Percentiles rank a stretch among this genome's conserved stretches.
These are phyloP conservation scores for Lizonia empirigonia DNA, from an alignment of 2,329 filamentous ascomycete species.

Conservation along the genomic window DNA sequence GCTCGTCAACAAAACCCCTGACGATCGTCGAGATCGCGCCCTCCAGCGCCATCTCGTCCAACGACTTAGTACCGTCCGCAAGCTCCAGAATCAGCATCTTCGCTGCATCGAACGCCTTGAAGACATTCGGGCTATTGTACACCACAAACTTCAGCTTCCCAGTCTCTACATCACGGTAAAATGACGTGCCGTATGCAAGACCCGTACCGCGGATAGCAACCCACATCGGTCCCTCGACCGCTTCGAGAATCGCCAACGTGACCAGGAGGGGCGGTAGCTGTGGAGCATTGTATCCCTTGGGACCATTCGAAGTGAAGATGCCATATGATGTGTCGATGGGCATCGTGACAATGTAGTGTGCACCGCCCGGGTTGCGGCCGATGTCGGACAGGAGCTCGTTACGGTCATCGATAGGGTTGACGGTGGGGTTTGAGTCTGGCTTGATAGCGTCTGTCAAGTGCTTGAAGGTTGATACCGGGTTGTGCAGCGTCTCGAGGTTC, in stretches of 20 bases:
- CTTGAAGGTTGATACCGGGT: slow-evolving; percentile 82
- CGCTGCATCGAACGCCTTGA: slow-evolving; percentile 81
- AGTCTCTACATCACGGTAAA: slow-evolving; percentile 76
- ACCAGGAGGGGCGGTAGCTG: slow-evolving; percentile 84
- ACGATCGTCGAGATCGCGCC: slow-evolving; percentile 91
- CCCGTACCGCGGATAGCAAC: slow-evolving; percentile 90
- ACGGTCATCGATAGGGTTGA: slow-evolving; percentile 73
- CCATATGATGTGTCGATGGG: slow-evolving; percentile 91
- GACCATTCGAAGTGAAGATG: slow-evolving; percentile 74
- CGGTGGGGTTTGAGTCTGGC: slow-evolving; percentile 56
- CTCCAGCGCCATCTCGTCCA: slow-evolving; percentile 84
- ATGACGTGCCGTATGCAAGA: slow-evolving; percentile 86
- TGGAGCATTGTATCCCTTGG: slow-evolving; percentile 76
- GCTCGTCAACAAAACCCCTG: slow-evolving; percentile 82
- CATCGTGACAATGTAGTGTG: slow-evolving; percentile 85
- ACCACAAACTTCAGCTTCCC: slow-evolving; percentile 84
- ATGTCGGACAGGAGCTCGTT: slow-evolving; percentile 74
- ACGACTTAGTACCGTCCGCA: slow-evolving; percentile 69
- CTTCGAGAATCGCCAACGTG: slow-evolving; percentile 87
- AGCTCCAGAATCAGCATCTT: slow-evolving; percentile 76
- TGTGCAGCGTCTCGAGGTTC: slow-evolving; percentile 73
- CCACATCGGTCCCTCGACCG: slow-evolving; percentile 94
- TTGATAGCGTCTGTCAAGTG: slow-evolving; percentile 57
- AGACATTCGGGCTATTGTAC: slow-evolving; percentile 87
- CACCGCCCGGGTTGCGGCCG: slow-evolving; percentile 74